Base-by-base conservation (phyloP, 371 early-diverging fungal species). In the Lichtheimia hyalospora region DNA sequence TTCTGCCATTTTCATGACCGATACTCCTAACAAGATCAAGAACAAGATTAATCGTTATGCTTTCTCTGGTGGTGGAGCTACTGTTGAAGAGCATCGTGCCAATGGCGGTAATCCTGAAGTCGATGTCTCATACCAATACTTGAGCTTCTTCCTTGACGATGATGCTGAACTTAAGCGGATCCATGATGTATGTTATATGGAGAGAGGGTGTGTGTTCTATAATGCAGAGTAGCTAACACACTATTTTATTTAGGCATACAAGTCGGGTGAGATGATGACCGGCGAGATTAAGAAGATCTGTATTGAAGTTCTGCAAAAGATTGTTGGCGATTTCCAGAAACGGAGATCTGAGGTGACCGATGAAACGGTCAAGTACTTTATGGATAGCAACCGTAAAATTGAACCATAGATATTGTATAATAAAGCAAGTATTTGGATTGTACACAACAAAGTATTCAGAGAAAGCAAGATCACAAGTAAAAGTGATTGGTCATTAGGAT, bases 21-120 rank as follows among this genome's bases (percentile, higher is more conserved):
- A 99, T 75, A 92, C 98, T 1, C 85, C 92, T 3, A 89, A 85
- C 24, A 89, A 93, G 74, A 96, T 99, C 82, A 96, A 98, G 81
- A 98, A 96, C 79, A 99, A 99, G 87, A 96, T 99, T 78, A 98
- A 95, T 77, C 84, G 89, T 53, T 89, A 97, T 67, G 99, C 99
- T 5, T 99, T 96, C 82, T 96, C 96, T 15, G 99, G 99, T 46
- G 98, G 99, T 55, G 89, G 88, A 63, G 96, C 89, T 23, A 96
- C 97, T 43, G 70, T 95, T 48, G 98, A 97, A 71, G 84, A 93
- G 67, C 99, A 99, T 74, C 76, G 84, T 63, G 69, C 85, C 61
- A 74, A 85, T 51, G 99, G 99, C 46, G 99, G 99, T 52, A 88
- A 99, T 73, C 89, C 95, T n/a, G 97, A 96, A 42, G 94, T 98